Percentiles rank a stretch among this genome's conserved stretches.
phyloP scores from a whole-genome alignment of 108 stramenopile species.

The Stephanodiscus minutulus region DNA sequence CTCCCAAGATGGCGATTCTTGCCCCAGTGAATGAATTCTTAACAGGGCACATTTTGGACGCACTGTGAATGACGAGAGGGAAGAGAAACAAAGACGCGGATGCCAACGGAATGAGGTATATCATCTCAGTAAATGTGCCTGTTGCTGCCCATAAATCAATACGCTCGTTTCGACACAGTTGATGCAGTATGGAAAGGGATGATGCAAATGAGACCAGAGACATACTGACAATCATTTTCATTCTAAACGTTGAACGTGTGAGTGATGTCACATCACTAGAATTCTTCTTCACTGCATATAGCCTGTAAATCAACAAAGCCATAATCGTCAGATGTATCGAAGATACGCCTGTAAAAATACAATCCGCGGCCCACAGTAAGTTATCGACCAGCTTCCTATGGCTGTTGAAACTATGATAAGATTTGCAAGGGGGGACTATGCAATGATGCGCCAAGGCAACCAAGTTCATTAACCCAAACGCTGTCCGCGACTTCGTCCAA shows the following conservation, averaged over 20 bases:
- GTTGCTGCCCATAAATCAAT: conserved; percentile 2
- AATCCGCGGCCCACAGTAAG: conserved; percentile 13
- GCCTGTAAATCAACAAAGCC: conserved; percentile 7
- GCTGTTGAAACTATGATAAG: neutral
- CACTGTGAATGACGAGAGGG: conserved; percentile 2
- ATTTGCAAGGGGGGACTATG: neutral
- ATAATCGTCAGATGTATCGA: conserved; percentile 6
- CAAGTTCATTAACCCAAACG: conserved; percentile 19
- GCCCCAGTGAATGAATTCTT: neutral
- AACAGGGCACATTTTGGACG: neutral
- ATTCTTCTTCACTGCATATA: conserved; percentile 5
- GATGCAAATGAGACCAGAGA: neutral
- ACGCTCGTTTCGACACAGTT: neutral
- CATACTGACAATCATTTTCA: neutral
- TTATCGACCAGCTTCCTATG: neutral
- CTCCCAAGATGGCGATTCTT: conserved; percentile 10
- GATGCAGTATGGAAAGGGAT: conserved; percentile 3
- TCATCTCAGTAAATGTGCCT: conserved; percentile 9
- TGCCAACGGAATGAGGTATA: conserved; percentile 4
- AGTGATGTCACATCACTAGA: conserved; percentile 1
- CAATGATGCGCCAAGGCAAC: conserved; percentile 20
- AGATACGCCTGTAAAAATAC: conserved; percentile 21
- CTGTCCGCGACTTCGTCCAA: conserved; percentile 14
- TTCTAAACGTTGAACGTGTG: neutral
- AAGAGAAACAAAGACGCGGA: conserved; percentile 3